A percentile compares a stretch with the other conserved stretches of the same genome.
phyloP scores from a whole-genome alignment of 495 filamentous ascomycete genomes.

The Penicillium cataractarum region DNA sequence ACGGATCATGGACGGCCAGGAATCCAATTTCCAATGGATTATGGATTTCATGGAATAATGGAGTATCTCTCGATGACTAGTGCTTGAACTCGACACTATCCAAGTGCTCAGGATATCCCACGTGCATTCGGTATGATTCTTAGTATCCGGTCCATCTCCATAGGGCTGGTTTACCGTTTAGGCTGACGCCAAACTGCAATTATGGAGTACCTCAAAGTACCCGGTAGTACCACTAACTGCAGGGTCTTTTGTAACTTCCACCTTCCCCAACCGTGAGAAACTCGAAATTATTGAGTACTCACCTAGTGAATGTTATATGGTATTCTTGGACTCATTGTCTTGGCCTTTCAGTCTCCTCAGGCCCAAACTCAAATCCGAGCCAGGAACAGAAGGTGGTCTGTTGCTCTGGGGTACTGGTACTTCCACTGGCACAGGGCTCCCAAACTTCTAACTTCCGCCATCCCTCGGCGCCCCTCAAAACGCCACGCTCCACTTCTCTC shows the following conservation, averaged over 20 bases:
- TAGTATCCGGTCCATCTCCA: too few relatives aligned
- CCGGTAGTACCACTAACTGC: not conserved
- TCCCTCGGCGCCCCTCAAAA: not conserved
- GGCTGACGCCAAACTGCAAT: too few relatives aligned
- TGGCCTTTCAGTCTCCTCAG: not conserved
- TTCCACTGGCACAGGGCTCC: not conserved
- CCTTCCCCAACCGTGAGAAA: not conserved
- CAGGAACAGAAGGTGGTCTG: not conserved
- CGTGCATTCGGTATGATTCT: too few relatives aligned
- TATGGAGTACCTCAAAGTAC: not conserved
- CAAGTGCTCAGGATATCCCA: too few relatives aligned
- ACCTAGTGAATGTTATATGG: not conserved
- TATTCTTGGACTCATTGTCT: not conserved
- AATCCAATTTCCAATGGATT: too few relatives aligned
- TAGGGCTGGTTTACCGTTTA: too few relatives aligned
- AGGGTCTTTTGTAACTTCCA: not conserved
- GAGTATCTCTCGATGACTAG: too few relatives aligned
- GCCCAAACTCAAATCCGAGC: not conserved
- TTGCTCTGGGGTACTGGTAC: not conserved
- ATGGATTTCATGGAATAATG: too few relatives aligned
- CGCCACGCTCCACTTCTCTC: not conserved
- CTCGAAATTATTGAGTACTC: not conserved
- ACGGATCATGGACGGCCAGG: too few relatives aligned
- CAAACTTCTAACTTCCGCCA: not conserved
- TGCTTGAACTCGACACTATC: too few relatives aligned